Base-by-base conservation (phyloP, 2,329 filamentous ascomycete genomes). In the Ambrosiella beaveri region DNA sequence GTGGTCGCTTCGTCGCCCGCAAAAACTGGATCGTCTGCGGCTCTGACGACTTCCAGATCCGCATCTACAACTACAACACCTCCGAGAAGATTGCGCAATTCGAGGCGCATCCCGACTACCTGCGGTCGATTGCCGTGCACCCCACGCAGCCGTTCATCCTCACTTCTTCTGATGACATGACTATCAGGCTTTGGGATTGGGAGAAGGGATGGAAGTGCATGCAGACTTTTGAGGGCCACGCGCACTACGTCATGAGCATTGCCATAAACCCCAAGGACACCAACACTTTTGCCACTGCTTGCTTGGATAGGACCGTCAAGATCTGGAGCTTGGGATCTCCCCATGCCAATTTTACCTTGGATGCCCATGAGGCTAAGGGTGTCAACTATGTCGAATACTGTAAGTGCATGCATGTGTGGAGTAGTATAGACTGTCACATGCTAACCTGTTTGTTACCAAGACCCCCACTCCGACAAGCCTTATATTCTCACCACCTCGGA, bases 11-110 rank as follows among this genome's bases (percentile, higher is more conserved):
- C 71, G 82, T 98, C 68, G 88, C 93, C 64, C 82, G 93, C 66
- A 98, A 98, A 82, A 98, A 97, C 73, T 98, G 93, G 93, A 94
- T 95, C 65, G 88, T 95, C 58, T 93, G 88, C 73, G 93, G 93
- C 68, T 98, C 85, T 64, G 88, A 95, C 74, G 88, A 95, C 74
- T 95, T 94, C 74, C 79, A 82, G 68, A 71, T 82, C 57, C 86
- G 91, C 65, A 87, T 95, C 63, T 95, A 95, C 80, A 97, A 98
- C 75, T 98, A 97, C 79, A 97, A 98, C 74, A 98, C 93, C 57
- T 95, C 88, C 61, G 93, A 98, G 73, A 97, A 96, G 80, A 93
- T 97, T 67, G 91, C 89, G 57, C 87, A 87, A 13, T 97, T 96
- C 71, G 91, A 97, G 74, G 91, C 90, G 56, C 93, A 98, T 69